A percentile compares a stretch with the other conserved stretches of the same genome.
Conservation (phyloP, 164 flowering plant genomes). For the Vitis cinerea region DNA sequence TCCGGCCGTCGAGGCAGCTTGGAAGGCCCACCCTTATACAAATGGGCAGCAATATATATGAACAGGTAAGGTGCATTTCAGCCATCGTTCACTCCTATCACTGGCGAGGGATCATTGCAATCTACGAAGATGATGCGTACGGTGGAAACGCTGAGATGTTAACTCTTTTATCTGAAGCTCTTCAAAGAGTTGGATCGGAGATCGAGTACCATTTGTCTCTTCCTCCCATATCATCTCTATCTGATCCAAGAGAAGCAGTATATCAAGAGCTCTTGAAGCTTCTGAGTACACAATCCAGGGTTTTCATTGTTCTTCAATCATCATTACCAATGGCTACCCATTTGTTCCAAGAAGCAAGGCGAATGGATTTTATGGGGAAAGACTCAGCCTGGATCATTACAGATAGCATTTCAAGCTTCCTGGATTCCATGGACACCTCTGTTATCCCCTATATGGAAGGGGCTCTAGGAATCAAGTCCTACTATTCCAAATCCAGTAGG, state of each 20-base stretch:
- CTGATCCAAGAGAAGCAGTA: slow-evolving; percentile 16
- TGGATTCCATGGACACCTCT: slow-evolving; percentile 30
- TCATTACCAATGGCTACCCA: slow-evolving; percentile 20
- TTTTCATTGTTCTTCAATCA: slow-evolving; percentile 31
- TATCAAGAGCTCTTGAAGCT: slow-evolving; percentile 22
- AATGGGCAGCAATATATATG: slow-evolving; percentile 24
- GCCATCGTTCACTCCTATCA: slow-evolving; percentile 25
- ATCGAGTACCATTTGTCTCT: slow-evolving; percentile 33
- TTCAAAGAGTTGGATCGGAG: slow-evolving; percentile 22
- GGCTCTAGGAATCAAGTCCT: slow-evolving; percentile 33
- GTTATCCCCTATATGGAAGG: slow-evolving; percentile 34
- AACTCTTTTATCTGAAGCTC: slow-evolving; percentile 23
- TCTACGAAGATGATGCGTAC: slow-evolving; percentile 46
- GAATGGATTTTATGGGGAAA: slow-evolving; percentile 29
- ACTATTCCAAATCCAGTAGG: slow-evolving; percentile 10
- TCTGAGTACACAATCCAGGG: slow-evolving; percentile 21
- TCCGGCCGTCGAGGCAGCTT: slow-evolving; percentile 19
- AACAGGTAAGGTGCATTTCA: slow-evolving; percentile 36
- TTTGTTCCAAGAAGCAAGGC: slow-evolving; percentile 36
- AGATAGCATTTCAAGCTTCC: slow-evolving; percentile 23
- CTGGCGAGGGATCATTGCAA: slow-evolving; percentile 35
- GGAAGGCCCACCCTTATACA: slow-evolving; percentile 46
- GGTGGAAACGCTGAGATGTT: slow-evolving; percentile 26
- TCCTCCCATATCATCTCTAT: slow-evolving; percentile 26
- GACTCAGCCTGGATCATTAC: slow-evolving; percentile 42